Conservation (phyloP, 768 basidiomycete species). For the Porphyrellus cyaneotinctus region DNA sequence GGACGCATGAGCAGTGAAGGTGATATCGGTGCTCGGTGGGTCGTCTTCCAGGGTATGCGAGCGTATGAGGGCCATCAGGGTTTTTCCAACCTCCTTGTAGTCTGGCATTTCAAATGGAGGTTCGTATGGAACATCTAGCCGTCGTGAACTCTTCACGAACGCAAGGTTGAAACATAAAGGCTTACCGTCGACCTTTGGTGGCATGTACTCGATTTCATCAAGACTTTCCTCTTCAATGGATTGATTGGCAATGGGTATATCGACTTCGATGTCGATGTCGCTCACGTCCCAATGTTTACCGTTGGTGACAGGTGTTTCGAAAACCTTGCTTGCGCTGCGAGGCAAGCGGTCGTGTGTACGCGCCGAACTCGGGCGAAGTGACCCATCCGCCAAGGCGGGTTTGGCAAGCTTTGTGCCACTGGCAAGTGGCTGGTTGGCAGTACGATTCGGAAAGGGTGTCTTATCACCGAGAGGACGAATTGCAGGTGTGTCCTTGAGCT, state of each 20-base stretch:
- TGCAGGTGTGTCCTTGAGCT: constrained; percentile 21
- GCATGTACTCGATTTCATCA: constrained; percentile 54
- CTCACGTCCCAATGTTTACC: constrained; percentile 78
- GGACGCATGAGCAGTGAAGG: constrained; percentile 19
- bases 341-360: constrained; percentile 61
- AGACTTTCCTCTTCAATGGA: constrained; percentile 31
- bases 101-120: constrained; percentile 49
- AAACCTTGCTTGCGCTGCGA: constrained; percentile 44
- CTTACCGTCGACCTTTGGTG: constrained; percentile 49
- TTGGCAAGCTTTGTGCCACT: constrained; percentile 36
- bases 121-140: constrained; percentile 39
- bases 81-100: constrained; percentile 40
- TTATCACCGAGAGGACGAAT: constrained; percentile 64
- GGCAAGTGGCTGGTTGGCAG: constrained; percentile 31
- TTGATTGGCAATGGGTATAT: constrained; percentile 19
- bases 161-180: neutral
- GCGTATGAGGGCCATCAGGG: constrained; percentile 35
- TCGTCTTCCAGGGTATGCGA: constrained; percentile 35
- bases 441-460: constrained; percentile 71
- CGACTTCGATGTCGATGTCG: constrained; percentile 43
- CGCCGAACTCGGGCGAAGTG: constrained; percentile 61
- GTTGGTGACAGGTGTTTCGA: constrained; percentile 63
- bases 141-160: constrained; percentile 2
- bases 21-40: constrained; percentile 11
- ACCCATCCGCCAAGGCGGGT: constrained; percentile 38